Evolutionary conservation across 768 basidiomycete genomes (phyloP).

Genomic region (Mycena rebaudengoi): DNA sequence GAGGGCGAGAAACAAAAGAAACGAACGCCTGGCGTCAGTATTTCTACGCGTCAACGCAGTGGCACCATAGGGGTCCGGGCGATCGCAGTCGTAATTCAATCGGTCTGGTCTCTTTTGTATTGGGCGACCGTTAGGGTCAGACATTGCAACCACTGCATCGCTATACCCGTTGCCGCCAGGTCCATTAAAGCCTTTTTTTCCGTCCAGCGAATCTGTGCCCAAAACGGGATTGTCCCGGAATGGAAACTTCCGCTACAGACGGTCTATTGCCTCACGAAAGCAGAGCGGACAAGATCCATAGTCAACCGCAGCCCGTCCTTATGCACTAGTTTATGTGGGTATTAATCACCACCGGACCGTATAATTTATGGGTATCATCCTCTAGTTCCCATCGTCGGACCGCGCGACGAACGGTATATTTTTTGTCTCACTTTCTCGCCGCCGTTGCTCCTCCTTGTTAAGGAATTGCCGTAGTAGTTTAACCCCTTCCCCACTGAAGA

Average conservation of each 20-base stretch:
- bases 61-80: slow-evolving; percentile 13
- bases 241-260: too few species aligned
- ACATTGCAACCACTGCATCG: slow-evolving; percentile 1
- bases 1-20: slow-evolving; percentile 4
- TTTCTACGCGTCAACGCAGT: too few species aligned
- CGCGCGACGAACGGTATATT: slow-evolving; percentile 68
- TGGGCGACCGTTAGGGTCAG: neutral
- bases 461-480: slow-evolving; percentile 69
- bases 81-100: slow-evolving; percentile 3
- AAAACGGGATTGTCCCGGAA: too few species aligned
- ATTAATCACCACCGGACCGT: too few species aligned
- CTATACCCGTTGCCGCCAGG: slow-evolving; percentile 16
- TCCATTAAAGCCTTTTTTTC: too few species aligned
- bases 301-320: too few species aligned
- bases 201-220: too few species aligned
- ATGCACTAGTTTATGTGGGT: too few species aligned
- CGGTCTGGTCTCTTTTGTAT: neutral
- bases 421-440: slow-evolving; percentile 62
- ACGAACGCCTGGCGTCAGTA: too few species aligned
- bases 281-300: too few species aligned
- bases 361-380: too few species aligned
- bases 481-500: slow-evolving; percentile 79
- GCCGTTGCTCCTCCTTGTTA: slow-evolving; percentile 71
- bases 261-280: too few species aligned
- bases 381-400: slow-evolving; percentile 72